Conservation (phyloP, 495 filamentous ascomycete genomes). For the Astrothelium macrocarpum region DNA sequence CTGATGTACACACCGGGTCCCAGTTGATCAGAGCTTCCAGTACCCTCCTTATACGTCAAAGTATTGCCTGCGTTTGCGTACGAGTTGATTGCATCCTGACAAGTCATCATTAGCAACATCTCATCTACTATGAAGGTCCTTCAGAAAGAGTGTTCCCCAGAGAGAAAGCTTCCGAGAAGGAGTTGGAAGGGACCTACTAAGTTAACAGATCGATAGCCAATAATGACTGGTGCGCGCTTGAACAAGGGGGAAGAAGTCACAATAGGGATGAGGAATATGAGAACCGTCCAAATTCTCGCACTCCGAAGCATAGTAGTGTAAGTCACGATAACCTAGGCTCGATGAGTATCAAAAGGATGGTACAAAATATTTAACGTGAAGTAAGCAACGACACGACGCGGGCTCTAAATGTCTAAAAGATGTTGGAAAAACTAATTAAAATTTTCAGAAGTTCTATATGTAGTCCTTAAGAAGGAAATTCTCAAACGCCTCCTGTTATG, state of each 20-base stretch:
- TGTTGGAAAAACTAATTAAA: not conserved
- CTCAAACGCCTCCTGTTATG: not conserved
- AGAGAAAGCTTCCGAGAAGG: not conserved
- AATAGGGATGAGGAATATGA: not conserved
- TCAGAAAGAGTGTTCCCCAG: not conserved
- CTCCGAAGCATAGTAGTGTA: not conserved
- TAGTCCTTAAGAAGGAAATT: not conserved
- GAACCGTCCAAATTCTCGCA: not conserved
- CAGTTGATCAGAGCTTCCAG: not conserved
- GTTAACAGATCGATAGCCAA: not conserved
- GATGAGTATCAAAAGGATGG: not conserved
- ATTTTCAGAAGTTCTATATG: not conserved
- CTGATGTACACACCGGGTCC: conserved; percentile 1
- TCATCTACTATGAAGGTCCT: not conserved
- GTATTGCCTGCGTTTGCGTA: not conserved
- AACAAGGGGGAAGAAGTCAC: not conserved
- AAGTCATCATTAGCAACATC: not conserved
- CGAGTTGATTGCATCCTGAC: not conserved
- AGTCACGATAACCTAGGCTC: not conserved
- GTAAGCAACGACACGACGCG: not conserved
- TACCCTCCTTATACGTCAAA: not conserved
- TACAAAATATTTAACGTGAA: not conserved
- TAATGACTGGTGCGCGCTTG: not conserved
- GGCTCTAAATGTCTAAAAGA: not conserved
- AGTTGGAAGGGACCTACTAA: not conserved